These are phyloP conservation scores for Blepharisma stoltei DNA, from an alignment of 73 alveolate genomes.

Conservation along the genomic window DNA sequence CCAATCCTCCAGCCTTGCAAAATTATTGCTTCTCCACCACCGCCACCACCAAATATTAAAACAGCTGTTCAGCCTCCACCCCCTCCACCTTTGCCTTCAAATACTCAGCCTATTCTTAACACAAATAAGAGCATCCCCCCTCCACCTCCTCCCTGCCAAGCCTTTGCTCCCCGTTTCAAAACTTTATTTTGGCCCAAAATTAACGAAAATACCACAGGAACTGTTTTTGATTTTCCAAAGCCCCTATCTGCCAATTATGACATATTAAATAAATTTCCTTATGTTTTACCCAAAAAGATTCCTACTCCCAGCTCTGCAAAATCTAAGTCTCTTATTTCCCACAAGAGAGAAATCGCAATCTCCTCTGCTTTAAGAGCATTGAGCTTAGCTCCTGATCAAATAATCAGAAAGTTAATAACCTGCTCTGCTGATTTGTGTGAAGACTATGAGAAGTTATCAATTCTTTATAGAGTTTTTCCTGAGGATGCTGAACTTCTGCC, in stretches of 20 bases:
- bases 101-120: neutral
- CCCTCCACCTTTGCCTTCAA: neutral
- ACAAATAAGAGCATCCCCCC: neutral
- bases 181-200: conserved; percentile 3
- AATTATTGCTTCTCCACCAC: neutral
- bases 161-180: neutral
- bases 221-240: neutral
- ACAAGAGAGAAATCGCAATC: conserved; percentile 3
- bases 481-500: neutral
- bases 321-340: neutral
- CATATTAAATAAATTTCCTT: conserved; percentile 12
- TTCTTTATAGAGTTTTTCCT: conserved; percentile 12
- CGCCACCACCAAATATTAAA: neutral
- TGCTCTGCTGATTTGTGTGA: neutral
- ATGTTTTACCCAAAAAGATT: neutral
- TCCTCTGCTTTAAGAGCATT: conserved; percentile 10
- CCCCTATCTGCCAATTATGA: neutral
- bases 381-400: neutral
- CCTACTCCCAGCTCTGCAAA: neutral
- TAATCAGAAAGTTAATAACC: neutral
- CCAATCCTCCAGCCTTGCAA: neutral
- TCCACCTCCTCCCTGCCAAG: too few relatives aligned
- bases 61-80: conserved; percentile 1
- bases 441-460: neutral
- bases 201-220: neutral